Evolutionary conservation across 2,329 filamentous ascomycete genomes (phyloP).

Genomic region (Talaromyces islandicus): DNA sequence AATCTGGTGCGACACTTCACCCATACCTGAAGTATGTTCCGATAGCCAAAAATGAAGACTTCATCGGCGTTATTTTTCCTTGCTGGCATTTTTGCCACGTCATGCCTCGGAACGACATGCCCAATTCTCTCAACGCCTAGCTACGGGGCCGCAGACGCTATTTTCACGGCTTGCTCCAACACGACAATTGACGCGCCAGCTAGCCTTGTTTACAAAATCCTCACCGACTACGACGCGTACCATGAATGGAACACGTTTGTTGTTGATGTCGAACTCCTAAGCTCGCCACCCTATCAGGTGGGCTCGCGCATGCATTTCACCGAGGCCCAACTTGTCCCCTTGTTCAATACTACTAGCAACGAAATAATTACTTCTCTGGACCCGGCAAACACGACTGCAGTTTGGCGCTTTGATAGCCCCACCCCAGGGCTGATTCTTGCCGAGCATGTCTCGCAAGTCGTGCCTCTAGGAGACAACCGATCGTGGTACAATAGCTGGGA

Average conservation of each 20-base stretch:
- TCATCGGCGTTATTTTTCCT: background rate
- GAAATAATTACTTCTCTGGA: slow-evolving; percentile 1
- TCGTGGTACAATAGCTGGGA: slow-evolving; percentile 4
- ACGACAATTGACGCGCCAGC: slow-evolving; percentile 1
- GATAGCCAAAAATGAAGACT: background rate
- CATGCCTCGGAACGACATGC: background rate
- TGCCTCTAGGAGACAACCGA: background rate
- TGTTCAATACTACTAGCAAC: background rate
- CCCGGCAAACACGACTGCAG: background rate
- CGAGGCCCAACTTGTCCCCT: background rate
- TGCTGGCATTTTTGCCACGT: background rate
- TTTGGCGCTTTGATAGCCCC: background rate
- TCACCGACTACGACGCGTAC: slow-evolving; percentile 1
- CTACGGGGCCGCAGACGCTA: background rate
- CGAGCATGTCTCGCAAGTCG: slow-evolving; percentile 2
- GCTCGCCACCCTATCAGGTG: background rate
- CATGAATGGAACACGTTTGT: slow-evolving; percentile 4
- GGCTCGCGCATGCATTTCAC: slow-evolving; percentile 4
- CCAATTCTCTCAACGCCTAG: slow-evolving; percentile 4
- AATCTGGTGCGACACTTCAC: background rate
- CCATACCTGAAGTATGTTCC: background rate
- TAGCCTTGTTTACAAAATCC: background rate
- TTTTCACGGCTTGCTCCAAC: slow-evolving; percentile 4
- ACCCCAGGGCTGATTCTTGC: slow-evolving; percentile 1
- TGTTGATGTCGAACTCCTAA: background rate